phyloP scores from a whole-genome alignment of 2,329 filamentous ascomycete species.

The Zasmidium cellare region DNA sequence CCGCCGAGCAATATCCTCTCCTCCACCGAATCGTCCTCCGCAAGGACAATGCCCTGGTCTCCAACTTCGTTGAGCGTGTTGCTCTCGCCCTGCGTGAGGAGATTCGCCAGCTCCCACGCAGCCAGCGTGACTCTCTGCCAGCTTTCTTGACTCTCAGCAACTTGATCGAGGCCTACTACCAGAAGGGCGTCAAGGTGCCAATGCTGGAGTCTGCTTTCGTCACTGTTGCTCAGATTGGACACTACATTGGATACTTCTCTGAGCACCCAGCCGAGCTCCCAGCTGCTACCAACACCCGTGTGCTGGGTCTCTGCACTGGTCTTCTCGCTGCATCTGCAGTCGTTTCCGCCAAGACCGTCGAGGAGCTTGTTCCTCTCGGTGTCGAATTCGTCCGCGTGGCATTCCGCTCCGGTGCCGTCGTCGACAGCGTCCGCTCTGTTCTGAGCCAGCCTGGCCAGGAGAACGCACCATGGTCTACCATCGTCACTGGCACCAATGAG shows the following conservation, averaged over 20 bases:
- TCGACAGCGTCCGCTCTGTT: conserved; percentile 43
- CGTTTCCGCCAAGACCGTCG: conserved; percentile 62
- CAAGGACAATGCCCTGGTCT: conserved; percentile 58
- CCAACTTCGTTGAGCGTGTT: conserved; percentile 62
- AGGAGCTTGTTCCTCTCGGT: conserved; percentile 61
- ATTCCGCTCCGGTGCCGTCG: conserved; percentile 60
- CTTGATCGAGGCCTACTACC: conserved; percentile 64
- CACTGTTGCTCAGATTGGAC: conserved; percentile 64
- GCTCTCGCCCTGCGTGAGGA: conserved; percentile 61
- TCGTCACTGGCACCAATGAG: conserved; percentile 60
- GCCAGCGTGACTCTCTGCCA: conserved; percentile 61
- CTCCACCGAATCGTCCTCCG: conserved; percentile 52
- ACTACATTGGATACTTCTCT: conserved; percentile 65
- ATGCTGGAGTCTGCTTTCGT: conserved; percentile 66
- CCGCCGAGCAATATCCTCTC: conserved; percentile 65
- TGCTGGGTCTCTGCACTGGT: conserved; percentile 68
- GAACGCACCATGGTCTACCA: conserved; percentile 66
- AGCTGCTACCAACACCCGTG: conserved; percentile 50
- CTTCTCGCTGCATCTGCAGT: conserved; percentile 69
- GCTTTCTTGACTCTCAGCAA: conserved; percentile 64
- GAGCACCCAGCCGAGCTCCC: conserved; percentile 57
- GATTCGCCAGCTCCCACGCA: conserved; percentile 56
- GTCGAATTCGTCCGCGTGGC: conserved; percentile 65
- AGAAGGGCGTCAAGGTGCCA: conserved; percentile 57
- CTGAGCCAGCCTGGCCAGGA: conserved; percentile 56